phyloP scores from a whole-genome alignment of 148 eudicot species.

The Hydrangea macrophylla region DNA sequence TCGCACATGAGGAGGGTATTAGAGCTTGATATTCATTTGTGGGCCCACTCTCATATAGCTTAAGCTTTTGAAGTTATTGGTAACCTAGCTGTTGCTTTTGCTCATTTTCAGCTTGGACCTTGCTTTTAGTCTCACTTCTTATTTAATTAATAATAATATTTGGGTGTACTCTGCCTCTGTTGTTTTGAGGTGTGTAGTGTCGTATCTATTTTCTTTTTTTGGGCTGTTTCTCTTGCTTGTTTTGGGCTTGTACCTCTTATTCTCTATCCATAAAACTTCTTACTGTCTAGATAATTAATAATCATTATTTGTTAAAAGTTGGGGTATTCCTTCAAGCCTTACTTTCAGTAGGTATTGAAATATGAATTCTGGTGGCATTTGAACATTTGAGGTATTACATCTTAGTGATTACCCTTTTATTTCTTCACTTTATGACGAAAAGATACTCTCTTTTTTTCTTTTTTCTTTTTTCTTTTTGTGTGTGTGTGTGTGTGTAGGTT shows the following conservation, averaged over 20 bases:
- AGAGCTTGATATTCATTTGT: neutral
- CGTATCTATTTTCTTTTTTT: too few species aligned
- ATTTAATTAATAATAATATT: too few species aligned
- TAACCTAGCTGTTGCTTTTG: slow-evolving; percentile 7
- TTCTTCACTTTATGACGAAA: neutral
- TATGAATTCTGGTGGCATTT: neutral
- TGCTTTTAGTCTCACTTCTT: neutral
- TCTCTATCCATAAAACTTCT: too few species aligned
- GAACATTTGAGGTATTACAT: neutral
- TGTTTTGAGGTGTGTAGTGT: too few species aligned
- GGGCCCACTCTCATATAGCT: neutral
- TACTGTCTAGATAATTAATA: too few species aligned
- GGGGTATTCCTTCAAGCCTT: neutral
- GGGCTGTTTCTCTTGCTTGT: too few species aligned
- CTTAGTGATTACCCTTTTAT: neutral
- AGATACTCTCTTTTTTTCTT: neutral
- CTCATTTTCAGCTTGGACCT: neutral
- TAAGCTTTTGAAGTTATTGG: neutral
- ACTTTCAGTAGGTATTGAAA: neutral
- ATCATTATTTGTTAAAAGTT: neutral
- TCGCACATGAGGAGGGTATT: neutral
- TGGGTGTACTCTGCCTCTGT: too few species aligned
- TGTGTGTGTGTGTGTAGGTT: too few species aligned
- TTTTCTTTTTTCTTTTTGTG: too few species aligned
- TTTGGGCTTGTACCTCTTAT: too few species aligned